Evolutionary conservation across 257 asterid genomes (phyloP), one percentile per base, ranked within the genome.

Genomic region (Solanum pinnatisectum): DNA sequence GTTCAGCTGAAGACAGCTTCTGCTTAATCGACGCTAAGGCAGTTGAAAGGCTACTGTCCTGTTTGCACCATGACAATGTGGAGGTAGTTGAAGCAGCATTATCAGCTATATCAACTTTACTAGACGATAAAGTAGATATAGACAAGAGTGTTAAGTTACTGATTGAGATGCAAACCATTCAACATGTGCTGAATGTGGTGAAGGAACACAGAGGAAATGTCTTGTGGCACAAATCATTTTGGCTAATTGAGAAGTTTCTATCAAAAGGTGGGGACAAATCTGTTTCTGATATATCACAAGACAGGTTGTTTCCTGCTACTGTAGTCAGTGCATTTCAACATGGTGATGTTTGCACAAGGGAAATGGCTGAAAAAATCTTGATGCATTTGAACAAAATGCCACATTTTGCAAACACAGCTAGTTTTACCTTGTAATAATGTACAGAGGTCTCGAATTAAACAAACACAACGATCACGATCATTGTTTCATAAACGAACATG

Each of bases 191-290:
- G 87, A 93, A 93, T 72, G 94, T 89, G 5, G 92, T 95, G 86
- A 95, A 93, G 90, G 97, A 96, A 90, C 98, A 95, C 87, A 91
- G 88, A 79, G 96, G 91, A 87, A 94, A 92, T 60, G 88, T 39
- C 16, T 79, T 96, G 42, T 49, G 90, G 94, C 94, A 93, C 91
- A 95, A 91, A 88, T 92, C 96, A 36, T 93, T 96, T 86, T 96
- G 98, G 98, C 67, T 96, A 90, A 92, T 95, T 6, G 98, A 96
- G 90, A 94, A 90, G 90, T 93, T 96, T 91, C 90, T 96, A 90
- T 79, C 87, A 84, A 92, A 89, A 56, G 96, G 98, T 35, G 96
- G 98, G 74, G 95, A 93, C 56, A 90, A 88, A 36, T 92, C 96
- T 56, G 83, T 67, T 84, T 93, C 95, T 20, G 91, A 87, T 86